phyloP scores from a whole-genome alignment of 2,329 filamentous ascomycete genomes.

The Colletotrichum sp. region DNA sequence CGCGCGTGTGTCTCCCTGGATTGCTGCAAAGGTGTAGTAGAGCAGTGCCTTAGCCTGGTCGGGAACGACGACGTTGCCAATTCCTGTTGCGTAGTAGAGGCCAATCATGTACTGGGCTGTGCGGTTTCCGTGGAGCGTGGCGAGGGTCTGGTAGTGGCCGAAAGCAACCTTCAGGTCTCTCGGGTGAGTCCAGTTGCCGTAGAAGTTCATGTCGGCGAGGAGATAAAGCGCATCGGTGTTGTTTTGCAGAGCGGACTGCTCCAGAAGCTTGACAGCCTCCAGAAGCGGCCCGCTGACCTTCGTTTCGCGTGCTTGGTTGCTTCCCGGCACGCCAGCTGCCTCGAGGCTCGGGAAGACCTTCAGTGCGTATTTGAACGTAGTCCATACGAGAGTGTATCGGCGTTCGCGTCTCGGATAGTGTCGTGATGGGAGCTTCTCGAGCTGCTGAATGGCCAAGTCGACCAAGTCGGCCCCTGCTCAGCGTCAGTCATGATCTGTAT shows the following conservation, averaged over 20 bases:
- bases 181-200: conserved; percentile 90
- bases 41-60: conserved; percentile 92
- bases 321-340: conserved; percentile 48
- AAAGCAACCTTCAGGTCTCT: conserved; percentile 82
- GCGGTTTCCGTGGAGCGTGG: conserved; percentile 79
- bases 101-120: conserved; percentile 96
- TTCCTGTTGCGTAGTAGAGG: conserved; percentile 92
- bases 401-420: conserved; percentile 49
- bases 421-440: conserved; percentile 54
- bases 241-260: conserved; percentile 57
- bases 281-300: conserved; percentile 48
- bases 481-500: background rate
- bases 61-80: conserved; percentile 79
- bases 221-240: conserved; percentile 88
- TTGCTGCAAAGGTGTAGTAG: conserved; percentile 93
- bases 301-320: conserved; percentile 31
- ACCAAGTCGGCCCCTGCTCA: conserved; percentile 56
- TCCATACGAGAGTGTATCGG: conserved; percentile 47
- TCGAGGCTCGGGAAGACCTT: conserved; percentile 57
- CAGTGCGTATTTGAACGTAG: conserved; percentile 47
- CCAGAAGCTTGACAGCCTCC: conserved; percentile 57
- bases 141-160: conserved; percentile 79
- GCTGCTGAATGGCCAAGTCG: conserved; percentile 54
- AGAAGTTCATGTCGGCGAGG: conserved; percentile 94
- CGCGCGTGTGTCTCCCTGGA: conserved; percentile 80